phyloP scores from a whole-genome alignment of 1,139 yeast species.

The Wickerhamomyces sp. region DNA sequence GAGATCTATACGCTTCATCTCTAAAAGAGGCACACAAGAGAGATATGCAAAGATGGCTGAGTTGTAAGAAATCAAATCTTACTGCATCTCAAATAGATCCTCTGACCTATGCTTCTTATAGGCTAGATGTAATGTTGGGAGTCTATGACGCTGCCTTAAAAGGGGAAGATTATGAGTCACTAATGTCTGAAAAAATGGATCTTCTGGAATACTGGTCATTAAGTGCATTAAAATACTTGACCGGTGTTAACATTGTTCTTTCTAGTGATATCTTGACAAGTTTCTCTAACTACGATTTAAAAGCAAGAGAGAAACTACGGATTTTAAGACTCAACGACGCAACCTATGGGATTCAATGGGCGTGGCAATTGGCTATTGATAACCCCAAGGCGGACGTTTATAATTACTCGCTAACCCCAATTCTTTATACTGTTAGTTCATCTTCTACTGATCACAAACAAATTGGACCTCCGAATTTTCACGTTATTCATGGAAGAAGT shows the following conservation, averaged over 20 bases:
- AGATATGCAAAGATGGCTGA: conserved; percentile 15
- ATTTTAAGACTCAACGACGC: conserved; percentile 12
- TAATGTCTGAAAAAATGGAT: conserved; percentile 7
- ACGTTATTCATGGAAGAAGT: conserved; percentile 25
- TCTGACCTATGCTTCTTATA: conserved; percentile 9
- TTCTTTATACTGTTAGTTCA: conserved; percentile 7
- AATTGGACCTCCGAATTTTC: conserved; percentile 21
- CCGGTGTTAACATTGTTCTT: conserved; percentile 12
- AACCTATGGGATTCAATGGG: conserved; percentile 27
- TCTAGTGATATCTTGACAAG: conserved; percentile 11
- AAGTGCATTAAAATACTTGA: conserved; percentile 16
- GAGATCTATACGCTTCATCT: neutral
- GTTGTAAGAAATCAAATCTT: conserved; percentile 7
- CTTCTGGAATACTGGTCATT: conserved; percentile 17
- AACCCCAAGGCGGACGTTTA: conserved; percentile 29
- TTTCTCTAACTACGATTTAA: conserved; percentile 16
- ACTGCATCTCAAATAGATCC: conserved; percentile 12
- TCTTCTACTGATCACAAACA: conserved; percentile 5
- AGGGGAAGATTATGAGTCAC: conserved; percentile 1
- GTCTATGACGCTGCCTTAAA: conserved; percentile 13
- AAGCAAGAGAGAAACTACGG: conserved; percentile 12
- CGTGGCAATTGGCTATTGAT: conserved; percentile 36
- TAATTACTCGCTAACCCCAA: conserved; percentile 23
- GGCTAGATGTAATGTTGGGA: conserved; percentile 15
- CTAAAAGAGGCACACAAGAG: conserved; percentile 12